These are phyloP conservation scores for Trichoderma gamsii DNA, from an alignment of 495 filamentous ascomycete genomes.

Conservation along the genomic window DNA sequence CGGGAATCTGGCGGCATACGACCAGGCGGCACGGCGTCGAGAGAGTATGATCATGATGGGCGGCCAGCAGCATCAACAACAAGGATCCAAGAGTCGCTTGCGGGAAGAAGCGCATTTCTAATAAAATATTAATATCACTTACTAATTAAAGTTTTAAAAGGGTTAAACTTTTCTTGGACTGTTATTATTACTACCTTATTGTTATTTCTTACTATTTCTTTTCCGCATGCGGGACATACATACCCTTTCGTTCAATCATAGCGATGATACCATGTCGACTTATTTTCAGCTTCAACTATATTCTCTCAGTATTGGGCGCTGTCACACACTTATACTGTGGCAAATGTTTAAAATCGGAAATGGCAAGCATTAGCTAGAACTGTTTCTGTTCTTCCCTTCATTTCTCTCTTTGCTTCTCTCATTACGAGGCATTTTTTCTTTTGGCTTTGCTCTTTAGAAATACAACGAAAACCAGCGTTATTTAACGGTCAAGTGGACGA, in stretches of 20 bases:
- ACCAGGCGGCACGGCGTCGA: conserved; percentile 33
- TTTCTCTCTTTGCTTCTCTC: background rate
- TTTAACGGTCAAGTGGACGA: too few relatives aligned
- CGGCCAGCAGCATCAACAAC: conserved; percentile 31
- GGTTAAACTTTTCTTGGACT: background rate
- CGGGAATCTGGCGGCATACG: conserved; percentile 33
- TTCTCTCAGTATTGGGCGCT: background rate
- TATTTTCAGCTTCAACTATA: background rate
- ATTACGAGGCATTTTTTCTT: background rate
- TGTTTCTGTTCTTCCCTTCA: background rate
- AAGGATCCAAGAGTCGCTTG: conserved; percentile 43
- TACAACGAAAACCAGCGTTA: too few relatives aligned
- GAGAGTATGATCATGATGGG: conserved; percentile 46
- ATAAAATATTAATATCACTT: background rate
- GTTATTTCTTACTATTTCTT: background rate
- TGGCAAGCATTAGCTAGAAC: background rate
- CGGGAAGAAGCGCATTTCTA: conserved; percentile 38
- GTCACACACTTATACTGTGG: background rate
- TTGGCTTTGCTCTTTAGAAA: background rate
- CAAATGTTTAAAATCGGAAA: background rate
- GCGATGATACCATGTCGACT: conserved; percentile 13
- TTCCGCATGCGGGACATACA: conserved; percentile 13
- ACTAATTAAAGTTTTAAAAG: background rate
- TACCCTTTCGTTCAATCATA: conserved; percentile 13
- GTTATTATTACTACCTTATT: background rate